These are phyloP conservation scores for Limtongia smithiae DNA, from an alignment of 805 yeast species.

Conservation along the genomic window DNA sequence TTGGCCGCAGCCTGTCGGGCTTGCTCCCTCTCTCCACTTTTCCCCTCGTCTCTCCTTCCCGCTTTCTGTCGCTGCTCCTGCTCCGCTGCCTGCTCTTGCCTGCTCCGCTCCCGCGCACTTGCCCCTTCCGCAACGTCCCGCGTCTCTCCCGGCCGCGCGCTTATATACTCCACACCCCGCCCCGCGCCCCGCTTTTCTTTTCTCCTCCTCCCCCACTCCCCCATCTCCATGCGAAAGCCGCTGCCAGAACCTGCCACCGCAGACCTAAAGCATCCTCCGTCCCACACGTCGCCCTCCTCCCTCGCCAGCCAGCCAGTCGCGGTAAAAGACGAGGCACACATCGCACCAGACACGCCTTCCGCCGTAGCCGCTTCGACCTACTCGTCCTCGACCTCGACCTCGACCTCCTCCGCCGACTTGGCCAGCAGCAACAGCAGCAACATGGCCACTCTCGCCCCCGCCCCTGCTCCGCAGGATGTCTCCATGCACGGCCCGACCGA, in stretches of 20 bases:
- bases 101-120: too few species aligned
- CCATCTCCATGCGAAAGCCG: conserved; percentile 8
- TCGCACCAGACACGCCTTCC: neutral
- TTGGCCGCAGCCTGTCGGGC: too few species aligned
- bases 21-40: too few species aligned
- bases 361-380: neutral
- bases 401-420: neutral
- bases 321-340: too few species aligned
- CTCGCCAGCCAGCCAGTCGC: too few species aligned
- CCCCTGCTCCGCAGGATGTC: conserved; percentile 2
- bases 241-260: conserved; percentile 11
- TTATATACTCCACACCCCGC: neutral
- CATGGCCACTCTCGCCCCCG: neutral
- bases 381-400: neutral
- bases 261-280: conserved; percentile 2
- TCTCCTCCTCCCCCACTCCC: neutral
- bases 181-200: neutral
- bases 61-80: too few species aligned
- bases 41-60: too few species aligned
- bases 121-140: too few species aligned
- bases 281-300: neutral
- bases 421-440: neutral
- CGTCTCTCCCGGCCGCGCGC: too few species aligned
- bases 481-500: conserved; percentile 24
- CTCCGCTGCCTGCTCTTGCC: too few species aligned